Evolutionary conservation across 805 yeast genomes (phyloP), one percentile per base, ranked within the genome.

Genomic region (Cyberlindnera lachancei): DNA sequence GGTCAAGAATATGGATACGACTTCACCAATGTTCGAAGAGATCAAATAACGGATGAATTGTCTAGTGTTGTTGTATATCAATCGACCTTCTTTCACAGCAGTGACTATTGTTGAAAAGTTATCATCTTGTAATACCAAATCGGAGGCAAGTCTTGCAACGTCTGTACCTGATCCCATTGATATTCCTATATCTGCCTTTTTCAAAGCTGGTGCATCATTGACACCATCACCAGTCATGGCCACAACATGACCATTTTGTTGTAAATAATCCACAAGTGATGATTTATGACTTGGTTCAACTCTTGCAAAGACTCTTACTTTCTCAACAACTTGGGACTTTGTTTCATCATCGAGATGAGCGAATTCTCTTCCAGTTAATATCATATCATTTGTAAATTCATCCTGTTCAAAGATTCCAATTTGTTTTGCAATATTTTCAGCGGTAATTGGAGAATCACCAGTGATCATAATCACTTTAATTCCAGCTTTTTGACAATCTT

Each of bases 141-240:
- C 78, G 13, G 74, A 66, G 2, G 79, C 78, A 33, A 70, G 64
- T 42, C 73, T 68, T 4, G 79, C 79, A 15, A 73, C 77, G 50
- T 73, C 79, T 1, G 78, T 70, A 11, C 78, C 79, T 30, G 72
- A 65, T 2, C 79, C 79, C 79, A 74, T 73, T 10, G 78, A 71
- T 44, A 74, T 66, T 34, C 80, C 80, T 35, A 74, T 74, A 48
- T 74, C 79, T 5, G 80, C 79, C 36, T 66, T 67, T 49, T 71
- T 73, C 44, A 74, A 56, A 5, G 80, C 75, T 7, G 80, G 80
- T 1, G 79, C 75, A 50, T 74, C 80, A 50, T 74, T 74, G 23
- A 74, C 79, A 38, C 80, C 80, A 50, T 74, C 80, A 27, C 77
- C 77, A 8, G 75, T 70, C 81, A 74, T 74, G 15, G 77, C 81